Base-by-base conservation (phyloP, 345 rosid genomes). In the Chamaenerion angustifolium region DNA sequence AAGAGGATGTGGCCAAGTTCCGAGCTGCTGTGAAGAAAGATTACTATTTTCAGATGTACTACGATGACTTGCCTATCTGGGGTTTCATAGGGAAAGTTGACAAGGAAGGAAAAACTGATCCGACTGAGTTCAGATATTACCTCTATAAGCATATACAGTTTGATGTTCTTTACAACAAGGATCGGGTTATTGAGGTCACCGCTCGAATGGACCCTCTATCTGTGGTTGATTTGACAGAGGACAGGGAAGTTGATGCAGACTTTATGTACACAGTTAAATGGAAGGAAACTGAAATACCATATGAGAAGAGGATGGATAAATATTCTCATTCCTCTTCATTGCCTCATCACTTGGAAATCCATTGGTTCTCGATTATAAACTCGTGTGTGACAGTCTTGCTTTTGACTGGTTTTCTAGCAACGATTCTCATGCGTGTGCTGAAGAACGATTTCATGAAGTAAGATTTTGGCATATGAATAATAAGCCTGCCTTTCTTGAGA, bases 381-480 rank as follows among this genome's bases (percentile, higher is more conserved):
- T 66, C 75, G 0, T 70, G 71, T 45, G 75, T 70, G 44, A 70
- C 75, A 7, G 75, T 70, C 48, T 71, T 70, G 27, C 71, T 70
- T 37, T 49, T 70, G 61, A 70, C 75, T 59, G 75, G 75, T 37
- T 70, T 70, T 45, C 71, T 70, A 37, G 71, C 75, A 16, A 70
- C 75, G 6, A 70, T 70, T 59, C 75, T 70, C 57, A 70, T 70
- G 75, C 68, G 75, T n/a, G 75, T 70, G n/a, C 61, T 70, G 16
- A 66, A 66, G 75, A 70, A 70, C 35, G 71, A 70, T 63, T 70
- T 70, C 46, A 58, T 70, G 19, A 70, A 66, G 75, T 70, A 63
- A 66, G 73, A 31, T 5, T 8, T 31, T 31, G 6, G 37, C 8
- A 0, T 31, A 31, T 31, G 37, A 31, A 31, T 3, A 31, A 31